Conservation (phyloP, 306 rosid genomes). For the Canavalia gladiata region DNA sequence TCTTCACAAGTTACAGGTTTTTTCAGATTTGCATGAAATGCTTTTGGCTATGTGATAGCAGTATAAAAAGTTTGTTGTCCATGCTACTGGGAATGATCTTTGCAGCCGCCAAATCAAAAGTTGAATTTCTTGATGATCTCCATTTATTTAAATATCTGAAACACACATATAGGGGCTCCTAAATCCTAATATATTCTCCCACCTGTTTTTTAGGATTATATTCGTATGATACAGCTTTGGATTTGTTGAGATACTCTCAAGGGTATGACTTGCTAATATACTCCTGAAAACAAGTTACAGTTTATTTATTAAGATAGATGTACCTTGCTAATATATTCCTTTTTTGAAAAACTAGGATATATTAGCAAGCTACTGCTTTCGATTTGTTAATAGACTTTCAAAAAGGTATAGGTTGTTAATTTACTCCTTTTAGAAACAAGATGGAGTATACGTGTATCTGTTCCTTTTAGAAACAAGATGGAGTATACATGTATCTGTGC, state of each 20-base stretch:
- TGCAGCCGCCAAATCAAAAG: slow-evolving; percentile 32
- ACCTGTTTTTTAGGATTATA: neutral
- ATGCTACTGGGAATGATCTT: neutral
- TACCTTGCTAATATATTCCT: slow-evolving; percentile 1
- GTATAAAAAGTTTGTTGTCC: neutral
- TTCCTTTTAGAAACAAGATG: neutral
- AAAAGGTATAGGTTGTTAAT: neutral
- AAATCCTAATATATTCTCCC: neutral
- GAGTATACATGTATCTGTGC: neutral
- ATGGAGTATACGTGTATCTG: no score
- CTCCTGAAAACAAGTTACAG: neutral
- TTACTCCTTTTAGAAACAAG: neutral
- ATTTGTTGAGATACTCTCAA: neutral
- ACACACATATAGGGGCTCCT: neutral
- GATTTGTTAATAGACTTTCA: neutral
- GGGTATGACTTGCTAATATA: neutral
- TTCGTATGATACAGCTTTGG: neutral
- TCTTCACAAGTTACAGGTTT: slow-evolving; percentile 34
- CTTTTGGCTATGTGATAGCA: slow-evolving; percentile 12
- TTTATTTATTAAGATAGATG: neutral
- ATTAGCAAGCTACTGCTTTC: neutral
- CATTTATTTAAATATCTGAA: neutral
- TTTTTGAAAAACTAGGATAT: neutral
- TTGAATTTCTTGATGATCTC: neutral
- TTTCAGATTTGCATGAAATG: neutral